Evolutionary conservation across 2,329 filamentous ascomycete genomes (phyloP).

Genomic region (Coniella vitis): DNA sequence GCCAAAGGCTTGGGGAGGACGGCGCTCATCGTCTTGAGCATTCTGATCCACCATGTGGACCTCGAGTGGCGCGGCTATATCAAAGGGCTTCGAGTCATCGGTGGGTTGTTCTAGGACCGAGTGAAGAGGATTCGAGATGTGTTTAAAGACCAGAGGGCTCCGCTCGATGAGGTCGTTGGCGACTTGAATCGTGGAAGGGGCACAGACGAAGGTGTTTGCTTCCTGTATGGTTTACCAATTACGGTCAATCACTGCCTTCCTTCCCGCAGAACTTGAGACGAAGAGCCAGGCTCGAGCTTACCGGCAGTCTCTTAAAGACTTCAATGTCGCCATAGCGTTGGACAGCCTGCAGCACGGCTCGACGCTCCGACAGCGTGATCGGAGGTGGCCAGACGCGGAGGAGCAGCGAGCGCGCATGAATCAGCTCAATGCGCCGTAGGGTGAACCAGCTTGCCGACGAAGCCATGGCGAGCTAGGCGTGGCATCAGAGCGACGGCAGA

Average conservation of each 20-base stretch:
- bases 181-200: conserved; percentile 35
- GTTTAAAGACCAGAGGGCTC: conserved; percentile 42
- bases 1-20: neutral
- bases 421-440: conserved; percentile 9
- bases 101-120: conserved; percentile 16
- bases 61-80: conserved; percentile 16
- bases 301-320: conserved; percentile 43
- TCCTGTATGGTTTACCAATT: too few species aligned
- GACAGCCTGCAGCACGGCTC: conserved; percentile 46
- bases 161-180: conserved; percentile 33
- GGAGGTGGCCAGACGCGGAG: conserved; percentile 46
- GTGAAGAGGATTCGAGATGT: conserved; percentile 25
- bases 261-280: too few species aligned
- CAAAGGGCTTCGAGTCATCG: conserved; percentile 10
- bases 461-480: conserved; percentile 1
- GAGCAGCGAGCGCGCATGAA: conserved; percentile 30
- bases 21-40: neutral
- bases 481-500: neutral
- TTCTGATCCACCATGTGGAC: conserved; percentile 12
- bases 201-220: conserved; percentile 42
- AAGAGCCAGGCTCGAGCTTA: conserved; percentile 17
- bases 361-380: conserved; percentile 45
- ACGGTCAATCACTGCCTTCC: neutral
- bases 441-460: conserved; percentile 9
- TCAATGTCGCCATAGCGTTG: conserved; percentile 44